Conservation (phyloP, 192 early-diverging fungal species). For the Rhizophagus sp. region DNA sequence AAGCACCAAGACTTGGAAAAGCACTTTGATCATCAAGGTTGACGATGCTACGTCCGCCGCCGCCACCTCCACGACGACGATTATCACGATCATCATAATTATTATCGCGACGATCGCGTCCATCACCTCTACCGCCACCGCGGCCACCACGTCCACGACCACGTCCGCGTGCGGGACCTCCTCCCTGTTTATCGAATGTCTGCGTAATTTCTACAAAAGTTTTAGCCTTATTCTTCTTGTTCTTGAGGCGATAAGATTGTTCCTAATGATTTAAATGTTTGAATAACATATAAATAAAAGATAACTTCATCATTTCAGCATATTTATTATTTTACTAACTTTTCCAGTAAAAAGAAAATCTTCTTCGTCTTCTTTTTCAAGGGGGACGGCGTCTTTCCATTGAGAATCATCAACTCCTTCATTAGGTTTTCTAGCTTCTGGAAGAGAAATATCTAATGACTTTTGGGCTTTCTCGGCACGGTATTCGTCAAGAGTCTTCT, state of each 20-base stretch:
- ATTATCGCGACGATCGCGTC: conserved; percentile 48
- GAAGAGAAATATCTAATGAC: conserved; percentile 56
- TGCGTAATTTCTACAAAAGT: conserved; percentile 84
- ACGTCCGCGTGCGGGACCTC: conserved; percentile 57
- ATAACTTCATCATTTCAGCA: neutral
- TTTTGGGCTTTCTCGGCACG: conserved; percentile 71
- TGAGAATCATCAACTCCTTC: conserved; percentile 82
- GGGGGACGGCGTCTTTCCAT: conserved; percentile 76
- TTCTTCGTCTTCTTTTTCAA: conserved; percentile 72
- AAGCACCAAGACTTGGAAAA: conserved; percentile 68
- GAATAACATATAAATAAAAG: neutral
- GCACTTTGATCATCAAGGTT: conserved; percentile 68
- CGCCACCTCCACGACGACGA: conserved; percentile 49
- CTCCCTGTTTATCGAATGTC: conserved; percentile 72
- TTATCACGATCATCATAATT: conserved; percentile 39
- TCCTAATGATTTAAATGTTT: conserved; percentile 12
- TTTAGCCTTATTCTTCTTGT: conserved; percentile 63
- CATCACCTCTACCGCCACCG: conserved; percentile 36
- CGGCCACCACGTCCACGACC: conserved; percentile 48
- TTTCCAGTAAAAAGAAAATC: conserved; percentile 72
- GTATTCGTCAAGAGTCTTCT: conserved; percentile 90
- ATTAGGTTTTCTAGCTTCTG: conserved; percentile 78
- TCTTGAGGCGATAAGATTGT: conserved; percentile 39
- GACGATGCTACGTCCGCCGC: conserved; percentile 55
- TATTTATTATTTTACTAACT: conserved; percentile 40